Evolutionary conservation across 2,329 filamentous ascomycete species (phyloP).

Genomic region (Magnaporthiopsis incrustans): DNA sequence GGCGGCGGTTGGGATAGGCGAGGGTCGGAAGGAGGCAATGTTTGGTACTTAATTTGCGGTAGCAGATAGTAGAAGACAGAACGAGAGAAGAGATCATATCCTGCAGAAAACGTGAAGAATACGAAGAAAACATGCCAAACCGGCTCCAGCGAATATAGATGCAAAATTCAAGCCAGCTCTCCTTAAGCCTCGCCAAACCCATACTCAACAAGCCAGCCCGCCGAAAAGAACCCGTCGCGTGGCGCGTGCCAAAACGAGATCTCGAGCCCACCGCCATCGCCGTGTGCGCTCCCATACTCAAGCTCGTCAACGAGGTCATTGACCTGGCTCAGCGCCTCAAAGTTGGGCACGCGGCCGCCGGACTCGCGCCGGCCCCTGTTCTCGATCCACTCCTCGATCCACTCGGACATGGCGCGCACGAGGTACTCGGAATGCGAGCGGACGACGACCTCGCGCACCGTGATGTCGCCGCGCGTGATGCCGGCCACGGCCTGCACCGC

Average conservation of each 20-base stretch:
- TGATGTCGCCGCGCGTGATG: not conserved
- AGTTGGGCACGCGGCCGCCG: not conserved
- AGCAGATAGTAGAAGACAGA: too few relatives aligned
- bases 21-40: too few relatives aligned
- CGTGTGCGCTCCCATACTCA: not conserved
- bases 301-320: not conserved
- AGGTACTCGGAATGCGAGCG: slow-evolving; percentile 1
- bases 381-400: slow-evolving; percentile 2
- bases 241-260: not conserved
- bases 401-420: slow-evolving; percentile 1
- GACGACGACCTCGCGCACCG: not conserved
- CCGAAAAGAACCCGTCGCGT: not conserved
- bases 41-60: too few relatives aligned
- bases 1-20: too few relatives aligned
- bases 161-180: too few relatives aligned
- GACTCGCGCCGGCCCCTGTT: not conserved
- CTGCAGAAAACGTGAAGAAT: too few relatives aligned
- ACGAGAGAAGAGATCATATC: too few relatives aligned
- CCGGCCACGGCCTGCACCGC: not conserved
- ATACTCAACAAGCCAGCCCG: not conserved
- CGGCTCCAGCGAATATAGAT: too few relatives aligned
- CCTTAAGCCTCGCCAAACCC: not conserved
- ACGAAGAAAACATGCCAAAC: too few relatives aligned
- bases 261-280: not conserved
- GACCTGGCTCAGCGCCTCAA: not conserved